phyloP scores from a whole-genome alignment of 495 filamentous ascomycete species.

The Xylaria longipes region DNA sequence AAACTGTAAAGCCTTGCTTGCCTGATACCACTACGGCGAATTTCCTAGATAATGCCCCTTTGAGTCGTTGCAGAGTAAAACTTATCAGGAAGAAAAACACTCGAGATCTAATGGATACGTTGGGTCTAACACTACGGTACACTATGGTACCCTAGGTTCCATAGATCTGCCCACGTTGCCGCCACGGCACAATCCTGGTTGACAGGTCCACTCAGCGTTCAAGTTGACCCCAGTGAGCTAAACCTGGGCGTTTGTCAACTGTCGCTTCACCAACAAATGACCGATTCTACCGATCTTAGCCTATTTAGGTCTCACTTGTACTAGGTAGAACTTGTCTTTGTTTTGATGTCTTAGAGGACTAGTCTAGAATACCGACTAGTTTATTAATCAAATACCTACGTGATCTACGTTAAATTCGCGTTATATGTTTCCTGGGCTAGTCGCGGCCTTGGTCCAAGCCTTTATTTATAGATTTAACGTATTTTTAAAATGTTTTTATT shows the following conservation, averaged over 20 bases:
- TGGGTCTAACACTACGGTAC: background rate
- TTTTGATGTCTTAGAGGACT: background rate
- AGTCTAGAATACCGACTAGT: background rate
- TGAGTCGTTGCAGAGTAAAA: background rate
- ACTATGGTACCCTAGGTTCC: background rate
- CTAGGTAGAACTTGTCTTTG: no score
- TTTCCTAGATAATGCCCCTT: background rate
- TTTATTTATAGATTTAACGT: no score
- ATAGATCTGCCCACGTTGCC: slow-evolving; percentile 17
- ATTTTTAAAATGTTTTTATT: no score
- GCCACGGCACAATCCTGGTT: slow-evolving; percentile 13
- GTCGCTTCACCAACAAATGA: background rate
- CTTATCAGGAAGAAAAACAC: background rate
- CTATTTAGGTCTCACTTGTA: background rate
- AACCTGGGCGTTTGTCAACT: background rate
- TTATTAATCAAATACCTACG: background rate
- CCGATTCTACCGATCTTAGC: background rate
- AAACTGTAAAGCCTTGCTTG: background rate
- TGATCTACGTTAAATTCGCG: background rate
- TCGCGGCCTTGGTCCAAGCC: no score
- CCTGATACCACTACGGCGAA: background rate
- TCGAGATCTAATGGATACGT: background rate
- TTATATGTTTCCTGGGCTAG: background rate
- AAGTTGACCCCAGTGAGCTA: background rate
- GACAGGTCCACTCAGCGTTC: background rate